Evolutionary conservation across 192 early-diverging fungal genomes (phyloP).

Genomic region (Entomortierella parvispora): DNA sequence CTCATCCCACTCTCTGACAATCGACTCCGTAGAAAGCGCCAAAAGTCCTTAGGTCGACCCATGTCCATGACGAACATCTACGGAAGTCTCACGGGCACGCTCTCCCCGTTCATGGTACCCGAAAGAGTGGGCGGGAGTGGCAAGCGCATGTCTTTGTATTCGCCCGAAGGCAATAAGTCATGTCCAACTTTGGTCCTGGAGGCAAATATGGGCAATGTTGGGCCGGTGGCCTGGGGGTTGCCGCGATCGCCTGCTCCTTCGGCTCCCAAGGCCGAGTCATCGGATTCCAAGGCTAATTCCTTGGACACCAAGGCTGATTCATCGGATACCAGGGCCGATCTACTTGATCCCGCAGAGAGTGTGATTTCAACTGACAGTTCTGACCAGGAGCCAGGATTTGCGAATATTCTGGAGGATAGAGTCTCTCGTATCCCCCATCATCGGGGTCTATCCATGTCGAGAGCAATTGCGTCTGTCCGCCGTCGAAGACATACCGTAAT

Average conservation of each 20-base stretch:
- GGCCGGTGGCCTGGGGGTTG: constrained; percentile 6
- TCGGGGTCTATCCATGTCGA: neutral
- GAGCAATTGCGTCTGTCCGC: constrained; percentile 1
- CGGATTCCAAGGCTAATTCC: too few relatives aligned
- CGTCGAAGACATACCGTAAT: constrained; percentile 1
- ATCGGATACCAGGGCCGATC: too few relatives aligned
- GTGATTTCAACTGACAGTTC: too few relatives aligned
- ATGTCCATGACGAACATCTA: constrained; percentile 24
- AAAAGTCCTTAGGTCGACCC: constrained; percentile 16
- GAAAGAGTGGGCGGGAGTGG: neutral
- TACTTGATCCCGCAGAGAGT: too few relatives aligned
- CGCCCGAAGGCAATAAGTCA: constrained; percentile 15
- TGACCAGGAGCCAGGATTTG: too few relatives aligned
- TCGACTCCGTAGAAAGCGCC: constrained; percentile 6
- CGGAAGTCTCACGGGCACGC: neutral
- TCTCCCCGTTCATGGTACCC: neutral
- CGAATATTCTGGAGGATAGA: neutral
- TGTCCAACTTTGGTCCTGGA: constrained; percentile 17
- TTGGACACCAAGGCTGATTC: too few relatives aligned
- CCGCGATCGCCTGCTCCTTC: neutral
- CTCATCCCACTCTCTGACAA: constrained; percentile 12
- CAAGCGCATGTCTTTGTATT: neutral
- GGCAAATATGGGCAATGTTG: constrained; percentile 6
- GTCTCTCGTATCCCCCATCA: neutral
- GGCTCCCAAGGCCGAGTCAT: too few relatives aligned